These are phyloP conservation scores for Stagonosporopsis tanaceti DNA, from an alignment of 2,329 filamentous ascomycete genomes.

Conservation along the genomic window DNA sequence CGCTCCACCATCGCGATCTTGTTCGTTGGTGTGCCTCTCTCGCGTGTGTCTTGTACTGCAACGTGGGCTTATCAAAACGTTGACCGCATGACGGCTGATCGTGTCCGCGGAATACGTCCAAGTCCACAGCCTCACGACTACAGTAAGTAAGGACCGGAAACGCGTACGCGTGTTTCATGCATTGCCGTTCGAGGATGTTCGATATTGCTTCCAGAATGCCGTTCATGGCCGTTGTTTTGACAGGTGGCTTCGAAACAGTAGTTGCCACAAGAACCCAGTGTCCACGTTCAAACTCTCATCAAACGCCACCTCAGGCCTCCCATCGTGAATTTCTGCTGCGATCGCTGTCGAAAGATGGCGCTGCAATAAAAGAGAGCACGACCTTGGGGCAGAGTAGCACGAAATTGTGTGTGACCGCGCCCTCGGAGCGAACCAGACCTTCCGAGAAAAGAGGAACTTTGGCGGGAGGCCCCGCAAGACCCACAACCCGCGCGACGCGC, in stretches of 20 bases:
- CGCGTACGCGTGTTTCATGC: constrained; percentile 20
- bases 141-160: constrained; percentile 3
- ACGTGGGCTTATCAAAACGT: constrained; percentile 5
- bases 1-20: constrained; percentile 2
- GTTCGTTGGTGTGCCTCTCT: constrained; percentile 1
- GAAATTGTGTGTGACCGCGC: constrained; percentile 12
- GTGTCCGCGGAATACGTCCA: constrained; percentile 1
- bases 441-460: constrained; percentile 12
- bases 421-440: constrained; percentile 3
- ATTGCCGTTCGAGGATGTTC: constrained; percentile 11
- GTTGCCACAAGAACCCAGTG: constrained; percentile 15
- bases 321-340: constrained; percentile 4
- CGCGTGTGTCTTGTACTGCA: constrained; percentile 13
- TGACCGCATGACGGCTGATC: constrained; percentile 2
- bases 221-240: constrained; percentile 19
- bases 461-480: constrained; percentile 15
- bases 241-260: constrained; percentile 17
- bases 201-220: constrained; percentile 18
- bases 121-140: constrained; percentile 3
- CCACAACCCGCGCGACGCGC: constrained; percentile 18
- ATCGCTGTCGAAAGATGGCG: constrained; percentile 15
- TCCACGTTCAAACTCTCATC: constrained; percentile 14
- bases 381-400: constrained; percentile 6
- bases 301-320: constrained; percentile 15
- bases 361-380: constrained; percentile 1